These are phyloP conservation scores for Adansonia rubrostipa DNA, from an alignment of 441 rosid genomes.

Conservation along the genomic window DNA sequence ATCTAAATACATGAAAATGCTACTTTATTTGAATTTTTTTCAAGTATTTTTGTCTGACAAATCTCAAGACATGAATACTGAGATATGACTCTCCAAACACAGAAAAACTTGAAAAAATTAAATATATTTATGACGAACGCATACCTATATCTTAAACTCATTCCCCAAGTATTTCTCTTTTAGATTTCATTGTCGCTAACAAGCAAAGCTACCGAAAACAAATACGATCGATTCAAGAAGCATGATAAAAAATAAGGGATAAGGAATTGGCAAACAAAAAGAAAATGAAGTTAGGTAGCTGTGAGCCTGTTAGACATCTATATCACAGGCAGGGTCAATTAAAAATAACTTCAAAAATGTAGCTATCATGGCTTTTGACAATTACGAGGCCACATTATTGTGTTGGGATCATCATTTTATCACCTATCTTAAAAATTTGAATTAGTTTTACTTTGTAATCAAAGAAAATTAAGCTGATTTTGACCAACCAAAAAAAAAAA, in stretches of 20 bases:
- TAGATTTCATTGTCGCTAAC: not conserved
- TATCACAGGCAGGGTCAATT: not conserved
- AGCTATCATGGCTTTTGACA: not conserved
- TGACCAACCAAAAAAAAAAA: no score
- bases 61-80: no score
- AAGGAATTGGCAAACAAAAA: not conserved
- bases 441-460: not conserved
- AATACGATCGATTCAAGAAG: not conserved
- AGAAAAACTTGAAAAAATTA: no score
- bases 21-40: no score
- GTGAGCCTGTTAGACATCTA: not conserved
- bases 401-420: no score
- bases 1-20: no score
- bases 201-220: not conserved
- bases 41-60: no score
- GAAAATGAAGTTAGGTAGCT: not conserved
- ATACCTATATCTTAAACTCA: no score
- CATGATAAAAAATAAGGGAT: not conserved
- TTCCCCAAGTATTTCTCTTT: not conserved
- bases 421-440: no score
- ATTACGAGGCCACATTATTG: not conserved
- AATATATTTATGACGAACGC: no score
- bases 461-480: not conserved
- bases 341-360: not conserved
- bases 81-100: no score